Conservation (phyloP, 2,329 filamentous ascomycete genomes). For the Pseudopithomyces chartarum region DNA sequence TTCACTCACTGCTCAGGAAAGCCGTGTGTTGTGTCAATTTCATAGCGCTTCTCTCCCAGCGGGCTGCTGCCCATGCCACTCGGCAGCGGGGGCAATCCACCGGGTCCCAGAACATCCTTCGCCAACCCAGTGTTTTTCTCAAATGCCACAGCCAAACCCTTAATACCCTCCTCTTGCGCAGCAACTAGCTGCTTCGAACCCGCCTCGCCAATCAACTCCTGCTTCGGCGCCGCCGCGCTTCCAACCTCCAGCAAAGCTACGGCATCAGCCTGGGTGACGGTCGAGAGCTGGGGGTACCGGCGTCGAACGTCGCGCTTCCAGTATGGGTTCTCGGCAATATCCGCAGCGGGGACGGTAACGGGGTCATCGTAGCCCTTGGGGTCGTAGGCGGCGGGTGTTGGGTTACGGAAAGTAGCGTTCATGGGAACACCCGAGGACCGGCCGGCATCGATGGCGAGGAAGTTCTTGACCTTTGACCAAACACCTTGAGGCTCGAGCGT, state of each 20-base stretch:
- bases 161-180: slow-evolving; percentile 74
- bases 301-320: slow-evolving; percentile 93
- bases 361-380: slow-evolving; percentile 78
- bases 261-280: slow-evolving; percentile 81
- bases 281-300: slow-evolving; percentile 78
- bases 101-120: slow-evolving; percentile 68
- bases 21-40: slow-evolving; percentile 69
- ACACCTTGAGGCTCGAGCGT: slow-evolving; percentile 87
- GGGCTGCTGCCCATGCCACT: slow-evolving; percentile 66
- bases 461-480: slow-evolving; percentile 81
- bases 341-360: slow-evolving; percentile 80
- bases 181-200: slow-evolving; percentile 76
- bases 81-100: slow-evolving; percentile 86
- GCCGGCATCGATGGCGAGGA: slow-evolving; percentile 80
- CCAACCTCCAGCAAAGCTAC: slow-evolving; percentile 85
- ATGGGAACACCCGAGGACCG: slow-evolving; percentile 91
- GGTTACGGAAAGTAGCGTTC: slow-evolving; percentile 90
- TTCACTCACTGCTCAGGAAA: slow-evolving; percentile 60
- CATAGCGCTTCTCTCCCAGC: slow-evolving; percentile 70
- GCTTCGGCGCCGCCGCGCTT: slow-evolving; percentile 78
- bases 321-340: slow-evolving; percentile 90
- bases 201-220: slow-evolving; percentile 76
- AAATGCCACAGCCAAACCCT: slow-evolving; percentile 73
- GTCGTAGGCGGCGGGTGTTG: slow-evolving; percentile 74
- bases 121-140: slow-evolving; percentile 64